A percentile compares a stretch with the other conserved stretches of the same genome.
phyloP scores from a whole-genome alignment of 371 early-diverging fungal genomes.

The Haplosporangium sp. region DNA sequence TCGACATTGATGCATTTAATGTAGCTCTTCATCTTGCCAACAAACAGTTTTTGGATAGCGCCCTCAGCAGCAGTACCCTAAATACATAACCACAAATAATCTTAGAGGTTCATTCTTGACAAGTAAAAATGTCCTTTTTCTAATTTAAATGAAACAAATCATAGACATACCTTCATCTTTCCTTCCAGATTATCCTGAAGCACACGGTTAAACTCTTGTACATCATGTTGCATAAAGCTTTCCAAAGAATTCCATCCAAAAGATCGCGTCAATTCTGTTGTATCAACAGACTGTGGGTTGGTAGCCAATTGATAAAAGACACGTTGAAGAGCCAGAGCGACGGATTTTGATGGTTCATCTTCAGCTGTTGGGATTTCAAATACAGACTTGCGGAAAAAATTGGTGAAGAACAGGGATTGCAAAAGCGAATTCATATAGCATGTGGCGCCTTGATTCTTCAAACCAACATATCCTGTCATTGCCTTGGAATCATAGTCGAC shows the following conservation, averaged over 20 bases:
- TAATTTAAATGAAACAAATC: not conserved
- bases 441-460: constrained; percentile 99
- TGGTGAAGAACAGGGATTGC: constrained; percentile 97
- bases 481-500: constrained; percentile 89
- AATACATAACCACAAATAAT: not conserved
- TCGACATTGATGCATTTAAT: constrained; percentile 95
- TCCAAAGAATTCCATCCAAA: constrained; percentile 98
- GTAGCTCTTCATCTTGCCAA: constrained; percentile 96
- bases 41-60: constrained; percentile 90
- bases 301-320: constrained; percentile 93
- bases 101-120: too few species aligned
- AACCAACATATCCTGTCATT: constrained; percentile 94
- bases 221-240: constrained; percentile 97
- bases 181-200: constrained; percentile 95
- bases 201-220: constrained; percentile 97
- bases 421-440: constrained; percentile 99
- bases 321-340: constrained; percentile 94
- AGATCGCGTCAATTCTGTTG: constrained; percentile 93
- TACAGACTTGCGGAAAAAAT: constrained; percentile 91
- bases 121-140: not conserved
- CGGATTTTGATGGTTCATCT: constrained; percentile 86
- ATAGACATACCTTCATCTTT: constrained; percentile 88
- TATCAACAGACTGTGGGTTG: constrained; percentile 78
- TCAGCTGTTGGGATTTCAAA: constrained; percentile 92
- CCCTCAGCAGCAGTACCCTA: constrained; percentile 93